These are phyloP conservation scores for Dendrobium officinale DNA, from an alignment of 106 monocot species.

Conservation along the genomic window DNA sequence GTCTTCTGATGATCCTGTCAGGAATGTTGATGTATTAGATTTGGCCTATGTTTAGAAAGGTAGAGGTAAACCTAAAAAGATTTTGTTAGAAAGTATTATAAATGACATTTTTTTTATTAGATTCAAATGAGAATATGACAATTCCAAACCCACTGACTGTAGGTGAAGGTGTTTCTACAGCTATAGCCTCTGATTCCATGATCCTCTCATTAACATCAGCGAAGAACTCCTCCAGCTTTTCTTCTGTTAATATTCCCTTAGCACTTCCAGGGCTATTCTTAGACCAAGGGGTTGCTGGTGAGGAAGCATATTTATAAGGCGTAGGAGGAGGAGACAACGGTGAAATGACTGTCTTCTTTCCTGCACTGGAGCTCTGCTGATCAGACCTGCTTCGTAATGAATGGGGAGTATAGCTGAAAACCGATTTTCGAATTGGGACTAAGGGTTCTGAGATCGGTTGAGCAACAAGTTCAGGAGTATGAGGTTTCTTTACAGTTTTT, in stretches of 20 bases:
- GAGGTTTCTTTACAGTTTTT: slow-evolving; percentile 23
- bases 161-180: slow-evolving; percentile 34
- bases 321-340: slow-evolving; percentile 30
- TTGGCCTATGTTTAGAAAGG: no score
- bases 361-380: slow-evolving; percentile 25
- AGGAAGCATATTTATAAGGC: slow-evolving; percentile 17
- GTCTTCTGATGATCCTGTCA: no score
- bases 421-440: slow-evolving; percentile 60
- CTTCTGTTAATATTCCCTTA: slow-evolving; percentile 75
- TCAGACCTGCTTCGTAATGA: slow-evolving; percentile 25
- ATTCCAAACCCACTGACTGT: slow-evolving; percentile 42
- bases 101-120: no score
- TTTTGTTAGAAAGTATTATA: no score
- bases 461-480: slow-evolving; percentile 22
- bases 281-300: slow-evolving; percentile 64
- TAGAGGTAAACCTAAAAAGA: no score
- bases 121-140: slow-evolving; percentile 6
- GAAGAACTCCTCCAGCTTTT: slow-evolving; percentile 74
- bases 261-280: slow-evolving; percentile 50
- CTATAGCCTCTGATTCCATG: slow-evolving; percentile 31
- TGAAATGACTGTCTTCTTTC: slow-evolving; percentile 19
- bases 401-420: slow-evolving; percentile 43
- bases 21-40: no score
- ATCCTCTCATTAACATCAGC: slow-evolving; percentile 64
- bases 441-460: slow-evolving; percentile 29